Percentiles rank a stretch among this genome's conserved stretches.
These are phyloP conservation scores for Shiraia sp. DNA, from an alignment of 2,329 filamentous ascomycete species.

Conservation along the genomic window DNA sequence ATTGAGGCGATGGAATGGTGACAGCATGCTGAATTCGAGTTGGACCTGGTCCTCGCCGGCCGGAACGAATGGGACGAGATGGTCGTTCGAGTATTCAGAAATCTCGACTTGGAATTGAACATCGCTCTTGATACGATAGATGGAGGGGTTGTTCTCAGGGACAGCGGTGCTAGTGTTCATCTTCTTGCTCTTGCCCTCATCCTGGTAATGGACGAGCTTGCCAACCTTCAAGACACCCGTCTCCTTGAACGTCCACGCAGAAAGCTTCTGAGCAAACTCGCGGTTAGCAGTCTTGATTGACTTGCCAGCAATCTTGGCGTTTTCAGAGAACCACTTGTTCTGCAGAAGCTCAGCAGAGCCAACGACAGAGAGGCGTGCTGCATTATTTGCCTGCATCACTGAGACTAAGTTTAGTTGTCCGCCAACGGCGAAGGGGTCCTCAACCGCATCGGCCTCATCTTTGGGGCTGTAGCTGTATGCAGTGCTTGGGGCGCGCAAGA, in stretches of 20 bases:
- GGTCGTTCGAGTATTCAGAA: slow-evolving; percentile 78
- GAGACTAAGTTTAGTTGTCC: slow-evolving; percentile 84
- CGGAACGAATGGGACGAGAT: slow-evolving; percentile 73
- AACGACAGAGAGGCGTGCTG: slow-evolving; percentile 82
- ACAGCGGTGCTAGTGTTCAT: slow-evolving; percentile 44
- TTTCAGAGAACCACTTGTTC: slow-evolving; percentile 85
- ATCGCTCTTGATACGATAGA: slow-evolving; percentile 96
- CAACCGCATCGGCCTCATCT: slow-evolving; percentile 72
- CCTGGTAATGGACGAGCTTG: slow-evolving; percentile 74
- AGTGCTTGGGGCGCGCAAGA: slow-evolving; percentile 80
- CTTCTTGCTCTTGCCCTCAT: slow-evolving; percentile 57
- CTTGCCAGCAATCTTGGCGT: slow-evolving; percentile 63
- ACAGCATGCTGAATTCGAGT: slow-evolving; percentile 98
- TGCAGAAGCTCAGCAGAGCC: slow-evolving; percentile 86
- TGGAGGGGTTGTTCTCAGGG: slow-evolving; percentile 70
- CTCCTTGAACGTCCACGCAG: slow-evolving; percentile 97
- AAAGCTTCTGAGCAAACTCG: slow-evolving; percentile 81
- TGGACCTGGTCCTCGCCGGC: slow-evolving; percentile 76
- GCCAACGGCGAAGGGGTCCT: slow-evolving; percentile 85
- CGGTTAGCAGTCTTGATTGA: slow-evolving; percentile 73
- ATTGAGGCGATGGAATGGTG: slow-evolving; percentile 88
- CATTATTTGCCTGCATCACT: slow-evolving; percentile 88
- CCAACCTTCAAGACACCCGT: slow-evolving; percentile 85
- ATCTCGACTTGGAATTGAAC: slow-evolving; percentile 87
- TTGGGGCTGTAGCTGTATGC: slow-evolving; percentile 95